Evolutionary conservation across 2,329 filamentous ascomycete species (phyloP), one percentile per base, ranked within the genome.

Genomic region (Thielaviopsis cerberus): DNA sequence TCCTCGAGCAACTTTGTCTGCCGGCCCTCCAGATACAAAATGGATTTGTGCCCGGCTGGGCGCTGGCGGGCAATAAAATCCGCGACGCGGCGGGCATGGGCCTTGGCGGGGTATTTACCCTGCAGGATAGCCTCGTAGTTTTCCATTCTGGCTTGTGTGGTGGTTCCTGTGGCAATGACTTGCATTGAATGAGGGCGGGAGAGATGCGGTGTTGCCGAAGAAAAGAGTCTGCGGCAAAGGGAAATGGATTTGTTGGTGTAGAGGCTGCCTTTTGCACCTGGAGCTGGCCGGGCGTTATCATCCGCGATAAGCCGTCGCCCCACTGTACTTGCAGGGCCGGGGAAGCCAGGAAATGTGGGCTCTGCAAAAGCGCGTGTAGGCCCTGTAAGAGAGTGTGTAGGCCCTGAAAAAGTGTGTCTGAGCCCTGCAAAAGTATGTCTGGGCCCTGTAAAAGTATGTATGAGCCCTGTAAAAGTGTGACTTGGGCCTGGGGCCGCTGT

Each of bases 21-120:
- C 67, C 90, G 86, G 57, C 83, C 86, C 73, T 97, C 91, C 52
- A 97, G 76, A 68, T 96, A 98, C 59, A 98, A 77, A 20, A 91
- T 76, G 53, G 89, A 90, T 30, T 73, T 77, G 30, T 66, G 67
- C 59, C 75, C 76, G 62, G 80, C 76, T 30, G 85, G 80, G 48
- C 82, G 73, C 67, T 86, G 81, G 61, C 79, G 73, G 57, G 78
- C 77, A 62, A 97, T 83, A 69, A 83, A 85, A 61, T 88, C 80
- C 59, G 83, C 86, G n/a, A 97, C 90, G 62, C 85, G 83, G 64
- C 80, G 80, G 61, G 86, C 88, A 70, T 98, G 92, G 26, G 79
- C 76, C 74, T 96, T 97, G 65, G 86, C 91, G 24, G 92, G 92
- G 69, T 84, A 84, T 66, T 83, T 84, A 63, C 76, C 78, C 72